Evolutionary conservation across 495 filamentous ascomycete genomes (phyloP), one percentile per base, ranked within the genome.

Genomic region (Elaphomyces granulatus): DNA sequence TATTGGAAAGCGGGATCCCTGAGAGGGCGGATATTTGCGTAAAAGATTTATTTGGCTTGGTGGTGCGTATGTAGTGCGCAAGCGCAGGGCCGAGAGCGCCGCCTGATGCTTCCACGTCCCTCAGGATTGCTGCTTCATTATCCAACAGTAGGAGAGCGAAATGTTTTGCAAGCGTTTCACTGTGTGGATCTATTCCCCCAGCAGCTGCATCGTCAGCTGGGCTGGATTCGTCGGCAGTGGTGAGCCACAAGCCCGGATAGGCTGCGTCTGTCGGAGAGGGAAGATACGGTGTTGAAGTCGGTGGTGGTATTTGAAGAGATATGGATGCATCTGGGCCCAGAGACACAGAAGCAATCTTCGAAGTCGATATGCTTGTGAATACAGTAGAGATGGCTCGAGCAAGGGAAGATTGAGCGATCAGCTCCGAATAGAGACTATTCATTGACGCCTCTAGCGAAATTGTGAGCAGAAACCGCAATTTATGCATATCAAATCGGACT

Each of bases 141-240:
- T 85, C 75, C 21, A 95, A 74, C 3, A 95, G 67, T 2, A 98
- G 67, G 1, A 98, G 64, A 0, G 83, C 86, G 47, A 90, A 88
- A 54, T 94, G 81, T 48, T 82, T 83, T 36, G 80, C 81, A 12
- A 90, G 61, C 31, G 79, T 75, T 26, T 65, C 66, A 32, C 72
- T 66, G 1, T 63, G 61, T 0, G 56, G 55, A 26, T 63, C 61
- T 3, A 68, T 69, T 12, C 67, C 64, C 26, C 77, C 74, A 4
- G 70, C 66, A 4, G 66, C 60, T 3, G 67, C 66, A 19, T 84
- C 80, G 40, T 87, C 78, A 17, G 71, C 66, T 34, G 65, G 56
- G 4, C 70, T 71, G 37, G 83, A 71, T n/a, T 77, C 73, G 55
- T 83, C 82, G 20, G 83, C 81, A 1, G 85, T 92, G 2, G 84